Percentiles rank a stretch among this genome's conserved stretches.
Evolutionary conservation across 176 grass and related monocot species (phyloP).

Genomic region (Carex cristatella): DNA sequence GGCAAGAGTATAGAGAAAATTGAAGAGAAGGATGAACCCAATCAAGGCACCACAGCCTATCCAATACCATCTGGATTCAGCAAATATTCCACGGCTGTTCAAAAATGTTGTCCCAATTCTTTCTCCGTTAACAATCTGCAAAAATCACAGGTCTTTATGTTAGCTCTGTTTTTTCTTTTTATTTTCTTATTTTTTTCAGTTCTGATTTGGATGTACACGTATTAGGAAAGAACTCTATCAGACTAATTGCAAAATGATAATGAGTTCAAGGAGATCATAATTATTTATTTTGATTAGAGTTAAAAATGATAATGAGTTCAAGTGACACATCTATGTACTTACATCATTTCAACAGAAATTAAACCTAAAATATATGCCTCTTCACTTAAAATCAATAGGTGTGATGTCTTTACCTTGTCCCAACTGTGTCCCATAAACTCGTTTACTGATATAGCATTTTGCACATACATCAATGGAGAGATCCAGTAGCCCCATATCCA

Average conservation of each 20-base stretch:
- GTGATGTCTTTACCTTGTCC: conserved; percentile 33
- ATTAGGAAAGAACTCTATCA: background rate
- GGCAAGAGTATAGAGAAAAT: conserved; percentile 59
- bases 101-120: conserved; percentile 53
- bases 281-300: background rate
- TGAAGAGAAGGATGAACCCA: conserved; percentile 72
- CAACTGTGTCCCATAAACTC: conserved; percentile 76
- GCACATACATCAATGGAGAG: conserved; percentile 74
- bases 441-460: conserved; percentile 76
- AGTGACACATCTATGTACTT: background rate
- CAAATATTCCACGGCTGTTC: conserved; percentile 61
- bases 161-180: background rate
- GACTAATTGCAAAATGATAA: background rate
- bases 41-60: conserved; percentile 73
- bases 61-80: conserved; percentile 96
- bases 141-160: background rate
- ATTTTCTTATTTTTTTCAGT: no score
- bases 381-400: background rate
- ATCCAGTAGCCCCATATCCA: conserved; percentile 99
- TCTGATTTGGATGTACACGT: background rate
- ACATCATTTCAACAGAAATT: background rate
- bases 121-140: conserved; percentile 24
- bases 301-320: background rate
- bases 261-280: background rate
- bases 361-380: background rate